A percentile compares a stretch with the other conserved stretches of the same genome.
These are phyloP conservation scores for Trichoderma gracile DNA, from an alignment of 2,329 filamentous ascomycete species.

Conservation along the genomic window DNA sequence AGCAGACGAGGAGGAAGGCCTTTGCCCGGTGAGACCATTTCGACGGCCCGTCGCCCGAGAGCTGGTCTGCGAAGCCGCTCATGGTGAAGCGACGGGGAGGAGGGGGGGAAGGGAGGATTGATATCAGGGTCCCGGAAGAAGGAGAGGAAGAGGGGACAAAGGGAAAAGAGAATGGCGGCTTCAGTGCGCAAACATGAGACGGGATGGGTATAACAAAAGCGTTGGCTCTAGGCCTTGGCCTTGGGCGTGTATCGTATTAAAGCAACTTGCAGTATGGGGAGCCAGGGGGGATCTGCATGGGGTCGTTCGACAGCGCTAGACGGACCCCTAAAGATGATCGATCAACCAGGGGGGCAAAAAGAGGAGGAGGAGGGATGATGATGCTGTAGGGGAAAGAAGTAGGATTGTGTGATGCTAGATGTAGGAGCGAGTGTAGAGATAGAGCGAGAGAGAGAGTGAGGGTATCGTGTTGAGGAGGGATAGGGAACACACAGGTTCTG, in stretches of 20 bases:
- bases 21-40: slow-evolving; percentile 30
- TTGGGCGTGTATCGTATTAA: not conserved
- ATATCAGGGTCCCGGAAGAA: not conserved
- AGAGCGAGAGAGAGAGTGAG: not conserved
- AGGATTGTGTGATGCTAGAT: not conserved
- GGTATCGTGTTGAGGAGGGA: not conserved
- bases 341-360: not conserved
- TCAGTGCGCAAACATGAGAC: slow-evolving; percentile 8
- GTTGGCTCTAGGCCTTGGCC: not conserved
- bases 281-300: not conserved
- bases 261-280: not conserved
- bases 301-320: not conserved
- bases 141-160: not conserved
- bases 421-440: not conserved
- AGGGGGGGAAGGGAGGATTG: not conserved
- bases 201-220: not conserved
- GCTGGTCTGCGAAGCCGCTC: slow-evolving; percentile 26
- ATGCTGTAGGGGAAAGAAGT: not conserved
- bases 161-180: not conserved
- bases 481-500: not conserved
- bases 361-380: not conserved
- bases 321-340: slow-evolving; percentile 1
- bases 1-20: slow-evolving; percentile 43
- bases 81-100: slow-evolving; percentile 11
- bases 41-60: slow-evolving; percentile 31